Percentiles rank a stretch among this genome's conserved stretches.
Conservation (phyloP, 371 early-diverging fungal species). For the Saksenaea vasiformis region DNA sequence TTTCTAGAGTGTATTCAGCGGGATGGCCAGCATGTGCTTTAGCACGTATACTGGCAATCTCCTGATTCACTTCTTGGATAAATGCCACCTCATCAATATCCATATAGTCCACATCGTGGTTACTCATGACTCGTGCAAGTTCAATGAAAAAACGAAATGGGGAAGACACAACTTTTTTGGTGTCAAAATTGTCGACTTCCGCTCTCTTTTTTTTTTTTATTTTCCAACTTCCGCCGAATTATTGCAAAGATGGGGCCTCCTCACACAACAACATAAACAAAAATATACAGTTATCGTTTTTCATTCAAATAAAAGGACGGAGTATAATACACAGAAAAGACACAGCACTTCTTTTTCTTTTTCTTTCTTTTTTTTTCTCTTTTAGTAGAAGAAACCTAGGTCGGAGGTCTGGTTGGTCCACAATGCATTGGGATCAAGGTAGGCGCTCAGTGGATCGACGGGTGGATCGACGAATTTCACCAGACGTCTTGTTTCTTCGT, state of each 20-base stretch:
- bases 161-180: too few relatives aligned
- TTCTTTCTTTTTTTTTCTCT: too few relatives aligned
- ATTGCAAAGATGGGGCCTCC: too few relatives aligned
- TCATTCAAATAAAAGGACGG: too few relatives aligned
- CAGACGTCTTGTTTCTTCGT: neutral
- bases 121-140: neutral
- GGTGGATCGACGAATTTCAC: neutral
- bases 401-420: neutral
- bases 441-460: neutral
- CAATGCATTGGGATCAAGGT: neutral
- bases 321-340: too few relatives aligned
- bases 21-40: neutral
- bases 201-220: too few relatives aligned
- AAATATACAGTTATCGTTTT: too few relatives aligned
- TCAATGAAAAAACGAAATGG: neutral
- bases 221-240: too few relatives aligned
- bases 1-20: neutral
- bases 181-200: too few relatives aligned
- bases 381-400: neutral
- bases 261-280: too few relatives aligned
- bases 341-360: too few relatives aligned
- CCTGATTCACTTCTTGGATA: conserved; percentile 27
- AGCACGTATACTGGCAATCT: conserved; percentile 31
- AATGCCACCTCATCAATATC: conserved; percentile 48
- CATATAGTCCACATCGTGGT: conserved; percentile 23